Conservation (phyloP, 139 green algal species). For the Gonium pectorale region DNA sequence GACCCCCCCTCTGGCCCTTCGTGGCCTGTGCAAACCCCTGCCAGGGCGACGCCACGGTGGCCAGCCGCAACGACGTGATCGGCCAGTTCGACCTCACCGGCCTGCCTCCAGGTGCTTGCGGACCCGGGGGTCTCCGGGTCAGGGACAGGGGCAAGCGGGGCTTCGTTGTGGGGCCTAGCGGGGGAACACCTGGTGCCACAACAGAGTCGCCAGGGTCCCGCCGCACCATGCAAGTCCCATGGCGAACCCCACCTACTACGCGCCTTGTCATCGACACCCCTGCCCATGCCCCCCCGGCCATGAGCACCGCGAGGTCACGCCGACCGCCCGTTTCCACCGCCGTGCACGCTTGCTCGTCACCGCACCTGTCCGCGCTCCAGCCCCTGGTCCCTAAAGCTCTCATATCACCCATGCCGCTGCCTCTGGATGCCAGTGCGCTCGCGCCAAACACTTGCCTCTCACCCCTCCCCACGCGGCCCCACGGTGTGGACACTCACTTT, state of each 20-base stretch:
- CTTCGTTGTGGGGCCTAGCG: neutral
- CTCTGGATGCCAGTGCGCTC: neutral
- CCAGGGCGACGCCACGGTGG: constrained; percentile 63
- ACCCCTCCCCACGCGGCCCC: neutral
- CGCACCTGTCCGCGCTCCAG: neutral
- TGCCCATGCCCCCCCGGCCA: too few relatives aligned
- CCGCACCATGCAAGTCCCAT: too few relatives aligned
- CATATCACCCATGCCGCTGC: too few relatives aligned
- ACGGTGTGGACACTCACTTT: neutral
- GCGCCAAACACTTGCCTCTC: neutral
- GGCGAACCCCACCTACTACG: too few relatives aligned
- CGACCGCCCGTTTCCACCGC: too few relatives aligned
- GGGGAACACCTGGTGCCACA: neutral
- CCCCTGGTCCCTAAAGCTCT: neutral
- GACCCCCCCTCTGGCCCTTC: neutral
- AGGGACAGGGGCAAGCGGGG: neutral
- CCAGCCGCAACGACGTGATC: constrained; percentile 67
- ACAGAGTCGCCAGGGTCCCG: too few relatives aligned
- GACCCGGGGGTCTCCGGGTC: too few relatives aligned
- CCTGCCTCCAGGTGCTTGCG: constrained; percentile 47
- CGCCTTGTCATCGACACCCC: too few relatives aligned
- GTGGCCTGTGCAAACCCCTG: too few relatives aligned
- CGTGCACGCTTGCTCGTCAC: too few relatives aligned
- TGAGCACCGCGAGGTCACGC: too few relatives aligned
- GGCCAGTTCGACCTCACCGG: constrained; percentile 75